phyloP scores from a whole-genome alignment of 2,329 filamentous ascomycete species.

The Septoria linicola region DNA sequence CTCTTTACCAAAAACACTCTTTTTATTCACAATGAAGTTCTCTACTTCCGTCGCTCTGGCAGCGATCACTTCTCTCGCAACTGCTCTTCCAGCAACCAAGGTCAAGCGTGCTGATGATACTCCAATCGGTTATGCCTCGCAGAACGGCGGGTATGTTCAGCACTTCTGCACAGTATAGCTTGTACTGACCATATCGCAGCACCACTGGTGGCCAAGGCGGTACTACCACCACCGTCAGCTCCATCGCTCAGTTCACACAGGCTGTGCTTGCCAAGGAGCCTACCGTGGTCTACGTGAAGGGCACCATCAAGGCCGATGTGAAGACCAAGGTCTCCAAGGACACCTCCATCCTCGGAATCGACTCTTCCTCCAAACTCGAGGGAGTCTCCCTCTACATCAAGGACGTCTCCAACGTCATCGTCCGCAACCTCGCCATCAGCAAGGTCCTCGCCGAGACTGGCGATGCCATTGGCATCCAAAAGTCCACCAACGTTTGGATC shows the following conservation, averaged over 20 bases:
- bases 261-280: constrained; percentile 37
- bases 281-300: constrained; percentile 50
- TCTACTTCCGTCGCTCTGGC: constrained; percentile 29
- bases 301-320: constrained; percentile 34
- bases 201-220: constrained; percentile 51
- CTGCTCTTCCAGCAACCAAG: constrained; percentile 23
- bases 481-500: constrained; percentile 58
- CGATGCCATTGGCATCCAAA: constrained; percentile 54
- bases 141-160: constrained; percentile 29
- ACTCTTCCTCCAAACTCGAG: constrained; percentile 45
- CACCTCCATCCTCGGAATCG: constrained; percentile 54
- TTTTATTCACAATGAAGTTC: constrained; percentile 19
- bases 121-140: constrained; percentile 31
- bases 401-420: constrained; percentile 54
- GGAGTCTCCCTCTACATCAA: constrained; percentile 51
- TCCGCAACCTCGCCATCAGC: constrained; percentile 56
- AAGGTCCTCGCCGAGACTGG: constrained; percentile 50
- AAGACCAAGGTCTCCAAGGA: constrained; percentile 43
- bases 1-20: constrained; percentile 7
- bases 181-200: constrained; percentile 15
- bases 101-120: constrained; percentile 15
- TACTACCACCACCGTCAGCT: constrained; percentile 47
- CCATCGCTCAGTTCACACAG: constrained; percentile 43
- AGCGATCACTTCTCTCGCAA: constrained; percentile 28
- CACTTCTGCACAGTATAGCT: neutral